A percentile compares a stretch with the other conserved stretches of the same genome.
These are phyloP conservation scores for Paracamarosporium sp. DNA, from an alignment of 2,329 filamentous ascomycete species.

Conservation along the genomic window DNA sequence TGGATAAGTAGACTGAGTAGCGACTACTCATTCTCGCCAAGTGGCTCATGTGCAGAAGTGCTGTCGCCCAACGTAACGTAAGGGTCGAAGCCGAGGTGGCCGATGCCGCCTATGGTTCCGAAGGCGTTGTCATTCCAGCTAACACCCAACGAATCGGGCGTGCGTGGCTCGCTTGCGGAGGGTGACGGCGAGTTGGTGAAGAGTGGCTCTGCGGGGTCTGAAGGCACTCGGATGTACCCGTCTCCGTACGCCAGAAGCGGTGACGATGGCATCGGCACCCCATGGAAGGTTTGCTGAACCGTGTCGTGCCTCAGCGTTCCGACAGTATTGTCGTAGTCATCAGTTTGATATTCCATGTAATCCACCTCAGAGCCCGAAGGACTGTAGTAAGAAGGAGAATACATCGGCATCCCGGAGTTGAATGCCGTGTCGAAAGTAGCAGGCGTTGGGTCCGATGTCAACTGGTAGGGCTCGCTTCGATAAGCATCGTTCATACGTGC, in stretches of 20 bases:
- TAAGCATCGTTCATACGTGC: constrained; percentile 24
- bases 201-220: constrained; percentile 26
- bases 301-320: constrained; percentile 12
- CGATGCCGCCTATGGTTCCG: neutral
- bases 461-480: constrained; percentile 26
- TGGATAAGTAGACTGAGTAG: neutral
- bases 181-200: constrained; percentile 31
- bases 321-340: constrained; percentile 15
- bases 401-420: constrained; percentile 11
- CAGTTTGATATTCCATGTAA: constrained; percentile 15
- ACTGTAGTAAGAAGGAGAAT: constrained; percentile 25
- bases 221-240: constrained; percentile 23
- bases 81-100: neutral
- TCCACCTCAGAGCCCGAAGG: constrained; percentile 24
- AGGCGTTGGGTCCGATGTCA: constrained; percentile 21
- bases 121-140: constrained; percentile 21
- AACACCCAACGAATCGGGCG: constrained; percentile 17
- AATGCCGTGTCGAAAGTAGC: constrained; percentile 18
- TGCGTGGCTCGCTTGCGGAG: constrained; percentile 25
- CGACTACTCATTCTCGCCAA: neutral
- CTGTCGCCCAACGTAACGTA: neutral
- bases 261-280: constrained; percentile 7
- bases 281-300: constrained; percentile 10
- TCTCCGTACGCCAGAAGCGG: constrained; percentile 18
- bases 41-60: neutral